Percentiles rank a stretch among this genome's conserved stretches.
phyloP scores from a whole-genome alignment of 345 rosid species.

The Hibiscus trionum region DNA sequence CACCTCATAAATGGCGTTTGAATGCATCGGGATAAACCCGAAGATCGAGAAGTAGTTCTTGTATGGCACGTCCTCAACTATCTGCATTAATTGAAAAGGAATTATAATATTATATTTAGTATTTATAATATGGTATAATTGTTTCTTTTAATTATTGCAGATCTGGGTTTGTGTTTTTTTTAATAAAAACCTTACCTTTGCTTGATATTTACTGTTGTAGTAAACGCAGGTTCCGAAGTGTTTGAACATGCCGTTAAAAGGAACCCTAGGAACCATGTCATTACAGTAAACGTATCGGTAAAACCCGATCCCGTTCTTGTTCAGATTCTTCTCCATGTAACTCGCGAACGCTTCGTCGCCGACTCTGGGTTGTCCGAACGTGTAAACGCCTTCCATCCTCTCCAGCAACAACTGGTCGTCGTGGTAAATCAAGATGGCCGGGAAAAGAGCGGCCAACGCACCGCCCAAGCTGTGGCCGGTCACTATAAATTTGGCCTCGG shows the following conservation, averaged over 20 bases:
- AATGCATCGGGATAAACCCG: slow-evolving; percentile 18
- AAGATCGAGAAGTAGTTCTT: slow-evolving; percentile 42
- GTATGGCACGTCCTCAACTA: slow-evolving; percentile 40
- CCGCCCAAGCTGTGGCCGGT: slow-evolving; percentile 81
- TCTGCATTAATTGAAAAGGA: slow-evolving; percentile 17
- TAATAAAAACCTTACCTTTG: slow-evolving; percentile 22
- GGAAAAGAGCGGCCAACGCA: slow-evolving; percentile 64
- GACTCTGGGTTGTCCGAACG: slow-evolving; percentile 77
- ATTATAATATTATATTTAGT: no score
- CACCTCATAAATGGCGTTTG: slow-evolving; percentile 36
- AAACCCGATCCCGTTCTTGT: slow-evolving; percentile 27
- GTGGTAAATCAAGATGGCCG: slow-evolving; percentile 39
- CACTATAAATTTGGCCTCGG: slow-evolving; percentile 26
- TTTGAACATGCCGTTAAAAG: slow-evolving; percentile 64
- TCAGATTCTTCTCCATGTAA: slow-evolving; percentile 43
- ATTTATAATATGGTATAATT: background rate
- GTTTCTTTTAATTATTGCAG: background rate
- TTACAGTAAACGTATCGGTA: slow-evolving; percentile 58
- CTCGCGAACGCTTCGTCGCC: slow-evolving; percentile 51
- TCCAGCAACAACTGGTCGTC: slow-evolving; percentile 42
- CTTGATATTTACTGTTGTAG: slow-evolving; percentile 37
- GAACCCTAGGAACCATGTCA: slow-evolving; percentile 66
- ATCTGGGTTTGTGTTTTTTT: background rate
- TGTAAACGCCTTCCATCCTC: slow-evolving; percentile 53
- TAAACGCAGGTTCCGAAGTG: slow-evolving; percentile 59